Evolutionary conservation across 108 stramenopile species (phyloP).

Genomic region (Pseudonitzschia pungens): DNA sequence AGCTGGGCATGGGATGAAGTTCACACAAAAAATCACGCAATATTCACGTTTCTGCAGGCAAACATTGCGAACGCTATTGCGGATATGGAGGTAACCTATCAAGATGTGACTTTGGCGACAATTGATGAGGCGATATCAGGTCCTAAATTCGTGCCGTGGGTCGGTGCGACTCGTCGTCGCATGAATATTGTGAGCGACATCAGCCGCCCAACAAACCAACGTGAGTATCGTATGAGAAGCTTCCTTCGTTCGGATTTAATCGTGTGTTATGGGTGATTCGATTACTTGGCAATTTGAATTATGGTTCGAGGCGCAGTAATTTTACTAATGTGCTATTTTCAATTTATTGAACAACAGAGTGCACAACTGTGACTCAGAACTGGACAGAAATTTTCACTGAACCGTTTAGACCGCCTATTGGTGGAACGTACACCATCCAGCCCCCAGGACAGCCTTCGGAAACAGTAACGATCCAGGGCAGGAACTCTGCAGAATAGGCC

Average conservation of each 20-base stretch:
- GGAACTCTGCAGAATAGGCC: neutral
- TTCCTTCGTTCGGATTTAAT: too few relatives aligned
- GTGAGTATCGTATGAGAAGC: neutral
- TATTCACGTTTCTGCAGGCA: too few relatives aligned
- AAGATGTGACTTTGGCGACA: neutral
- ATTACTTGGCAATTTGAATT: too few relatives aligned
- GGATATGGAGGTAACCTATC: too few relatives aligned
- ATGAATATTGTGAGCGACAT: constrained; percentile 6
- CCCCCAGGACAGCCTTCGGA: neutral
- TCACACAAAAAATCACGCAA: too few relatives aligned
- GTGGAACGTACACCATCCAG: constrained; percentile 6
- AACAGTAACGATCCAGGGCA: neutral
- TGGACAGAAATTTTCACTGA: constrained; percentile 2
- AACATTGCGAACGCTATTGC: too few relatives aligned
- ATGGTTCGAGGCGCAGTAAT: too few relatives aligned
- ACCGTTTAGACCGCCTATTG: neutral
- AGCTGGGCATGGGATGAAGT: too few relatives aligned
- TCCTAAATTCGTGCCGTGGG: neutral
- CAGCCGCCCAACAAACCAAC: neutral
- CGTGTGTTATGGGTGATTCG: too few relatives aligned
- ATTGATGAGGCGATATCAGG: neutral
- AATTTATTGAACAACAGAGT: neutral
- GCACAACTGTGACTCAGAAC: neutral
- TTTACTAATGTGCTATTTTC: neutral
- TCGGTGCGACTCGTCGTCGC: constrained; percentile 12